Evolutionary conservation across 169 alveolate species (phyloP).

Genomic region (Sarcocystis neurona): DNA sequence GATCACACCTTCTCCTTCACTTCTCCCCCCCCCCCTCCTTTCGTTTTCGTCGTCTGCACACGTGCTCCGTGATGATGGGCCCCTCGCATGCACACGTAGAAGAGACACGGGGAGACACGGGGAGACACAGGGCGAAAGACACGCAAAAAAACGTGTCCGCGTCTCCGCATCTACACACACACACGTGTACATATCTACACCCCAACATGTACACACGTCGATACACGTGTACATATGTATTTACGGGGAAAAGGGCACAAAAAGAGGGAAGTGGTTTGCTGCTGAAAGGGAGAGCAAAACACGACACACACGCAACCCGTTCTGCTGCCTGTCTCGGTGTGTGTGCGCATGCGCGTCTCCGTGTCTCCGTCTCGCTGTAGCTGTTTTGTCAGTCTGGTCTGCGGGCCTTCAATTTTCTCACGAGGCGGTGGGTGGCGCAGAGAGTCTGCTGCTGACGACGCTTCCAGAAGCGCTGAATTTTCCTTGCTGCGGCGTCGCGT

Average conservation of each 20-base stretch:
- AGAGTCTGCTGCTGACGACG: not conserved
- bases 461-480: slow-evolving; percentile 32
- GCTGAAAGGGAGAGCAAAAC: no score
- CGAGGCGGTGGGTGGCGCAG: slow-evolving; percentile 9
- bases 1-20: not conserved
- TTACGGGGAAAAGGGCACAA: not conserved
- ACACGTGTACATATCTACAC: not conserved
- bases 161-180: not conserved
- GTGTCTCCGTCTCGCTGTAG: no score
- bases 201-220: not conserved
- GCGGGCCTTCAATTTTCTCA: not conserved
- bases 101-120: not conserved
- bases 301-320: no score
- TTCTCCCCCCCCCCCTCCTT: not conserved
- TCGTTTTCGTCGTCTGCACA: not conserved
- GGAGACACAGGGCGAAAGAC: no score
- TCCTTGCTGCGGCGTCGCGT: not conserved
- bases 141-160: not conserved
- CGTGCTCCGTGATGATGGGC: not conserved
- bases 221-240: not conserved
- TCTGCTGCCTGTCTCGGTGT: no score
- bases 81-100: not conserved
- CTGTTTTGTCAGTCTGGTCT: not conserved
- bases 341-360: not conserved
- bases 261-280: no score